phyloP scores from a whole-genome alignment of 164 flowering plant genomes.

The Annona squamosa region DNA sequence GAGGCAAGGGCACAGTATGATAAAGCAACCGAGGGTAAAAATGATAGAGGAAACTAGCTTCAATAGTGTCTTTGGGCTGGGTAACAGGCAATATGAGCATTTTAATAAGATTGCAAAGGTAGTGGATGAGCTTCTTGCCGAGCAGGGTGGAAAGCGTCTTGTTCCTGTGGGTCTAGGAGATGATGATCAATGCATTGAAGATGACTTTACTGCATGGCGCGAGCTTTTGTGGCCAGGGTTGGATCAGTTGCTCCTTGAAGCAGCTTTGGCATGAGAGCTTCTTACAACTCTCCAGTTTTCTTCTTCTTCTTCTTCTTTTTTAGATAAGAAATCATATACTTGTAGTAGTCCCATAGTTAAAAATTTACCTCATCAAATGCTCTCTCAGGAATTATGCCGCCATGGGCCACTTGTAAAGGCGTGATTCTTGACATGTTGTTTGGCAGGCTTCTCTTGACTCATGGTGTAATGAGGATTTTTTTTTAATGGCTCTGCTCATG shows the following conservation, averaged over 20 bases:
- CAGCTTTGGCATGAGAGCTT: slow-evolving; percentile 9
- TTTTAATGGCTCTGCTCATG: no score
- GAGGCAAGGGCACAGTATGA: slow-evolving; percentile 85
- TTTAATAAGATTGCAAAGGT: slow-evolving; percentile 90
- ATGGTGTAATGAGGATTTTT: no score
- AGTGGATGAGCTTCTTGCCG: slow-evolving; percentile 59
- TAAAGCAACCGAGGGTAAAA: slow-evolving; percentile 59
- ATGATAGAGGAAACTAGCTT: slow-evolving; percentile 60
- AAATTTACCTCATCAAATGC: no score
- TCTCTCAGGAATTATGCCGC: no score
- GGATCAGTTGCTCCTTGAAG: slow-evolving; percentile 79
- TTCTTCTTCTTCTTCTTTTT: no score
- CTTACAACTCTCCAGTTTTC: no score
- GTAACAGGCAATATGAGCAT: slow-evolving; percentile 96
- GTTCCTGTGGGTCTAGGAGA: slow-evolving; percentile 92
- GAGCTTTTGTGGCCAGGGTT: slow-evolving; percentile 90
- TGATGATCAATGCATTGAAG: slow-evolving; percentile 99
- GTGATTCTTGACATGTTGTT: no score
- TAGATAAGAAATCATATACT: no score
- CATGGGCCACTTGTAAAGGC: no score
- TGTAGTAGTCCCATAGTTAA: no score
- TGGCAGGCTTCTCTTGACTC: no score
- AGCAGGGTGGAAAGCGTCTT: slow-evolving; percentile 80
- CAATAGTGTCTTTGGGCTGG: slow-evolving; percentile 85
- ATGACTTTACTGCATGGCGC: slow-evolving; percentile 93